Evolutionary conservation across 805 yeast species (phyloP).

Genomic region (Ogataea methanolica): DNA sequence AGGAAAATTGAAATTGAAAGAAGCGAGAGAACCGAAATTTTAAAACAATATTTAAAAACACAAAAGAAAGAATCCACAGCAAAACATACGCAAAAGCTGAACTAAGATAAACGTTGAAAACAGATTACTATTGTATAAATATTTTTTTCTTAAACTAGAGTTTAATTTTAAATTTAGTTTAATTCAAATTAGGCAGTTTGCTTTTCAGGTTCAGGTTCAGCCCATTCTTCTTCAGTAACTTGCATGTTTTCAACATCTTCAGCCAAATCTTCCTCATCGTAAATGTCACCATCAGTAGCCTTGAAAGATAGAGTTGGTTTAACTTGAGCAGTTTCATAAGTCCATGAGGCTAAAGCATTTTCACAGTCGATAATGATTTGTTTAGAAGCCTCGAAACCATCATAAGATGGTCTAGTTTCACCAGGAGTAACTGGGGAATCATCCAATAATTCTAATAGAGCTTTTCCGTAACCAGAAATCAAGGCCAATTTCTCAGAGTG

Average conservation of each 20-base stretch:
- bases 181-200: conserved; percentile 23
- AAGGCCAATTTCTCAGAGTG: conserved; percentile 81
- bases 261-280: conserved; percentile 49
- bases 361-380: conserved; percentile 85
- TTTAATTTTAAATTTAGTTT: neutral
- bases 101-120: no score
- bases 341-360: conserved; percentile 79
- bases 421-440: conserved; percentile 88
- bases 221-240: conserved; percentile 39
- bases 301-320: conserved; percentile 74
- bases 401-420: conserved; percentile 86
- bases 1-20: neutral
- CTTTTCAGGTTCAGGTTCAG: conserved; percentile 21
- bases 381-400: conserved; percentile 84
- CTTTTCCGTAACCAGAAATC: conserved; percentile 88
- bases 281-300: conserved; percentile 41
- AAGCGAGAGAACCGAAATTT: no score
- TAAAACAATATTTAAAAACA: no score
- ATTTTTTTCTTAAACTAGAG: neutral
- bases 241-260: conserved; percentile 45
- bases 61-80: no score
- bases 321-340: conserved; percentile 76
- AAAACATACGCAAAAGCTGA: no score
- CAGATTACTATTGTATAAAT: neutral
- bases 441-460: conserved; percentile 74